A percentile compares a stretch with the other conserved stretches of the same genome.
Evolutionary conservation across 2,329 filamentous ascomycete species (phyloP).

Genomic region (Colletotrichum sp.): DNA sequence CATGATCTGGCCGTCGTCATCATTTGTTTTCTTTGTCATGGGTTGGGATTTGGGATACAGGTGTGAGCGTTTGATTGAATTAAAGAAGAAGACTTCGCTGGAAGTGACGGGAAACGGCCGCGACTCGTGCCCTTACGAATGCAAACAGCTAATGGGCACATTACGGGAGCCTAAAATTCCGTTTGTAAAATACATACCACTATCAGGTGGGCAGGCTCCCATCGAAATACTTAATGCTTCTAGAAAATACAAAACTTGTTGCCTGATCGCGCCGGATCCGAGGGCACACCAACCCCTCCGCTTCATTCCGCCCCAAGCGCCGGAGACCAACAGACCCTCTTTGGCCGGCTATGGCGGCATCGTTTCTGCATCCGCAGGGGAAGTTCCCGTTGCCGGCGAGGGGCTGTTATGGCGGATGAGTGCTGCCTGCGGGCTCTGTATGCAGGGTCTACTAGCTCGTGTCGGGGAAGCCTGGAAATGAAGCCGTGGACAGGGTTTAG

Average conservation of each 20-base stretch:
- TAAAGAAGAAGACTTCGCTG: not conserved
- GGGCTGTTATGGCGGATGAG: not conserved
- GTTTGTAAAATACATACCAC: not conserved
- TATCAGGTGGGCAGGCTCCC: not conserved
- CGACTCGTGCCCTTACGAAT: not conserved
- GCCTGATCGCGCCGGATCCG: not conserved
- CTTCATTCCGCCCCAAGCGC: not conserved
- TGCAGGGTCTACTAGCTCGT: not conserved
- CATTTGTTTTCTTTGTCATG: not conserved
- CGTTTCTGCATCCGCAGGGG: not conserved
- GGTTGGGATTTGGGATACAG: not conserved
- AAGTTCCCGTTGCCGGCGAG: not conserved
- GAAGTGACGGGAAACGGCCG: not conserved
- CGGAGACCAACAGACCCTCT: not conserved
- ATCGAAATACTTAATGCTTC: not conserved
- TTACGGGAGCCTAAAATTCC: not conserved
- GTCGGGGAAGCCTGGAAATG: not conserved
- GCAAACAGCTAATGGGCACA: not conserved
- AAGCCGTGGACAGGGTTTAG: not conserved
- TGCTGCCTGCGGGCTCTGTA: not conserved
- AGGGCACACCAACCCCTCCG: not conserved
- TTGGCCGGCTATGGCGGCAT: not conserved
- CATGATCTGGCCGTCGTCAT: not conserved
- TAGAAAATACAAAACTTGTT: not conserved
- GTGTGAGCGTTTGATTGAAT: not conserved